Base-by-base conservation (phyloP, 2,329 filamentous ascomycete species). In the Botrytis fabae region DNA sequence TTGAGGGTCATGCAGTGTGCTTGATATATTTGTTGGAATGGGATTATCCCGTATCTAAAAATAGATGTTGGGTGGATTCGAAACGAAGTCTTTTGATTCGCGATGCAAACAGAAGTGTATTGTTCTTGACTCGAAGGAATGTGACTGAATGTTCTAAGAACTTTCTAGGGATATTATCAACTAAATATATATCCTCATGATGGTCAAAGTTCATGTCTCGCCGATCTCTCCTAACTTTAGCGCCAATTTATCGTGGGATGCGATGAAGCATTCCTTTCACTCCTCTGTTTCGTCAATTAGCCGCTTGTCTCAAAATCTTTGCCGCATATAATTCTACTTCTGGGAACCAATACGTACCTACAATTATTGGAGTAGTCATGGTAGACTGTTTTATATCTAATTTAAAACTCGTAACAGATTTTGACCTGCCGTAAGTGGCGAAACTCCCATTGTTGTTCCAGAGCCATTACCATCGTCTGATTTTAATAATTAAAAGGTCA, bases 241-340 rank as follows among this genome's bases (percentile, higher is more conserved):
- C 64, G 64, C 65, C 38, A 57, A 51, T 44, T n/a, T 9, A 48
- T 57, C 44, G 65, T 57, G 65, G 35, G 35, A 69, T 69, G 65
- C 65, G 48, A 42, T 69, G 68, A 62, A 70, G 68, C 57, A 70
- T 46, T 70, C 65, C 65, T 70, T 8, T 70, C n/a, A 70, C 54
- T 61, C 68, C 54, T 61, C 54, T 62, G 68, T 62, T 70, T 70
- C 57, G 57, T 70, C 54, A 35, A 62, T 70, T 62, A 70, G 68
- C 68, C 68, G 57, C 51, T 8, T 61, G 51, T 70, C 68, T 70
- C 68, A 38, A 70, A 61, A 35, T 62, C 16, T 70, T 70, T 62
- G 16, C 54, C 51, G 38, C 14, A 46, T 44, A 61, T 20, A 35
- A 22, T 38, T 62, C 54, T 60, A 70, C 40, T 28, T 61, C n/a